Evolutionary conservation across 1,284 basidiomycete genomes (phyloP), one percentile per base, ranked within the genome.

Genomic region (Boletus calvinii): DNA sequence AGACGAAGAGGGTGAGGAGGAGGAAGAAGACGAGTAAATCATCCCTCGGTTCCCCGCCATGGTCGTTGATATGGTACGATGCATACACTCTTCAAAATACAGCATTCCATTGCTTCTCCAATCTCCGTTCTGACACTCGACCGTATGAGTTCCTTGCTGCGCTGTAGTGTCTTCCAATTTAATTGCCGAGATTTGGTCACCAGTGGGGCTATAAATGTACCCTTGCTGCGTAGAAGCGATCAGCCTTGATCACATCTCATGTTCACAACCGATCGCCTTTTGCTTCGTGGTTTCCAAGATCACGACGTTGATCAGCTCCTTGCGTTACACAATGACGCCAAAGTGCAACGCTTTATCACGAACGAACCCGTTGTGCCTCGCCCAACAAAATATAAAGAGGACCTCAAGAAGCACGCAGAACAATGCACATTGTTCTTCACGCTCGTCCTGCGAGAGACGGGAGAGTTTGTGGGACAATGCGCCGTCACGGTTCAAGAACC

Each of bases 1-100:
- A 31, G 93, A 92, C 30, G 92, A 85, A 36, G 90, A 86, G 50
- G 91, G 84, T 50, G 91, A 84, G 54, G 87, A 26, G 26, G 26
- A 80, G 52, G 84, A 78, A 60, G 76, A 78, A 55, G 76, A 77
- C 13, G 72, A 74, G 72, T 77, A 73, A 73, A 71, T 59, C 56
- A 39, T 52, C 52, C 35, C 39, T 46, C 42, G 50, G 32, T n/a
- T 48, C 32, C 49, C 29, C 41, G 55, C 67, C 54, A 58, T 64
- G 62, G 43, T 58, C 48, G 37, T 46, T 64, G 63, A 66, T 66
- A 62, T 61, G 70, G 65, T 75, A 77, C 75, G 72, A 69, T 64
- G 65, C 73, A 78, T 76, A 73, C 74, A 65, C 43, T 47, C 50
- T 51, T 51, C 60, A 71, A 70, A 70, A 71, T 59, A 69, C 56